Base-by-base conservation (phyloP, 257 asterid species). In the Oldenlandia corymbosa region DNA sequence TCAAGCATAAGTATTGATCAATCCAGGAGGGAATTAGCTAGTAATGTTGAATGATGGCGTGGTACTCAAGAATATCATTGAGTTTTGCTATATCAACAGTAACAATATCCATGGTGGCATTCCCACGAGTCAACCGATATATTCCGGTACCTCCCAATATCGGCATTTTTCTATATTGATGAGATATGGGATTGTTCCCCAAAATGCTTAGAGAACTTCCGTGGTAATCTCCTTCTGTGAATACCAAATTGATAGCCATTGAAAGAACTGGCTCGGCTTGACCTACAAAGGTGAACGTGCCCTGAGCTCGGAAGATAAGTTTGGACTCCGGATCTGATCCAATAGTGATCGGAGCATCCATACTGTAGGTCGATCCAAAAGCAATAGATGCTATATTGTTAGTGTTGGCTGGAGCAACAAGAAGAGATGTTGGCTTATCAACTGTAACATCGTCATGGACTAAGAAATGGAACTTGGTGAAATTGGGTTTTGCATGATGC, bases 241-340 rank as follows among this genome's bases (percentile, higher is more conserved):
- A 27, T 8, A 27, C 16, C 1, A 21, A 20, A 2, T 12, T 52
- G 5, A 52, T 18, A 0, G 28, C 34, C 42, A 24, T 27, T 1
- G 49, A 46, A 23, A 62, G 4, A 0, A 47, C 41, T 0, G 36
- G 41, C 7, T 62, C 55, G 2, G 48, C 39, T 17, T 45, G 67
- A 17, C 13, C 7, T 0, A 24, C 56, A 7, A 50, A n/a, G 7
- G 12, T 11, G 11, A 27, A 26, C 12, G 31, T 20, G 18, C 67
- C 67, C 21, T 45, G 67, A 11, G 56, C 67, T 24, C 55, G 39
- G 2, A 55, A 55, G 16, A 62, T 48, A 27, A 52, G 9, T 30
- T 24, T 2, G 8, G 58, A 52, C 1, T 23, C 9, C 2, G 58
- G 58, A 30, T 27, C 56, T 2, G 67, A 30, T 10, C 23, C 26